These are phyloP conservation scores for Solanum sparsipilum DNA, from an alignment of 257 asterid species.

Conservation along the genomic window DNA sequence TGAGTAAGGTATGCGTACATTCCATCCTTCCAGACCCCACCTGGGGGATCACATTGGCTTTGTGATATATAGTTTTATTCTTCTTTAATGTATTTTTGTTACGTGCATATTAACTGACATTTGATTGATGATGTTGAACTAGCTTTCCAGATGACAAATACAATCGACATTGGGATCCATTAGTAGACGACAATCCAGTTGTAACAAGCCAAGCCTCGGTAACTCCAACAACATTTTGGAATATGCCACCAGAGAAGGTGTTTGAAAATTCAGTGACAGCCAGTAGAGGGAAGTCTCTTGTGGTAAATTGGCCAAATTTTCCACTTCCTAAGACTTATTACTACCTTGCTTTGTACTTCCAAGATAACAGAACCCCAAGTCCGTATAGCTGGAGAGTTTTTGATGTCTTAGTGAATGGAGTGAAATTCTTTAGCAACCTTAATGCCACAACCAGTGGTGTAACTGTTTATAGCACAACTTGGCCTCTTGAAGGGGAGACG, in stretches of 20 bases:
- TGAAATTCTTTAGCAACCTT: constrained; percentile 39
- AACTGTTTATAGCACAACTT: constrained; percentile 38
- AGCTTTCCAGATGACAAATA: constrained; percentile 77
- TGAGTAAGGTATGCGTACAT: not conserved
- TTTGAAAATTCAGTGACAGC: constrained; percentile 62
- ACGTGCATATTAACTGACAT: not conserved
- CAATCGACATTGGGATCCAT: constrained; percentile 68
- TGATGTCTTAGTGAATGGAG: constrained; percentile 44
- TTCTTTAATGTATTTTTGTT: not conserved
- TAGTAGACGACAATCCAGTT: constrained; percentile 34
- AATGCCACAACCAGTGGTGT: constrained; percentile 58
- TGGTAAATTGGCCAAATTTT: constrained; percentile 70
- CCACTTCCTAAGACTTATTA: constrained; percentile 38
- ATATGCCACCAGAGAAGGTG: constrained; percentile 56
- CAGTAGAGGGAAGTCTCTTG: constrained; percentile 45
- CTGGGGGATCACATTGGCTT: not conserved
- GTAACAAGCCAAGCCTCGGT: constrained; percentile 46
- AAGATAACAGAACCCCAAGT: constrained; percentile 59
- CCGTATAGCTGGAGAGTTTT: constrained; percentile 73
- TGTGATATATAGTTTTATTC: not conserved
- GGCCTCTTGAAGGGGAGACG: constrained; percentile 59
- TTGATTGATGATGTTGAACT: constrained; percentile 10
- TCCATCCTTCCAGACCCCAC: not conserved
- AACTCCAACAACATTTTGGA: constrained; percentile 47
- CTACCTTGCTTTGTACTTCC: constrained; percentile 67